Evolutionary conservation across 2,329 filamentous ascomycete genomes (phyloP).

Genomic region (Fusarium sp.): DNA sequence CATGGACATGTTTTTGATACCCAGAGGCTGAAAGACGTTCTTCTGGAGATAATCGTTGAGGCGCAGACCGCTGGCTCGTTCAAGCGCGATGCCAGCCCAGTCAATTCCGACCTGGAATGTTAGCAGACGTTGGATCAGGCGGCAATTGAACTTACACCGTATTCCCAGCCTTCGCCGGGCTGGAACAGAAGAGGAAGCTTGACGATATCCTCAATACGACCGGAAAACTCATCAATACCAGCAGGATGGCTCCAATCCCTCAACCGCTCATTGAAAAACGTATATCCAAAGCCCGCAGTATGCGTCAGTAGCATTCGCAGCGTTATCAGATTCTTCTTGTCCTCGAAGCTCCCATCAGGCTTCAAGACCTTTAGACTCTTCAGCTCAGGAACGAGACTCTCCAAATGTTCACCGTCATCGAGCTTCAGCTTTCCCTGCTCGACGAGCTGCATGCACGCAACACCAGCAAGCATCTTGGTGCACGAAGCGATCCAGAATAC

Average conservation of each 20-base stretch:
- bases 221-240: conserved; percentile 68
- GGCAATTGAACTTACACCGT: conserved; percentile 56
- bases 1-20: conserved; percentile 63
- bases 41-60: conserved; percentile 62
- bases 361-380: conserved; percentile 57
- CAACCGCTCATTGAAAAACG: conserved; percentile 62
- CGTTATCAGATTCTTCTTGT: conserved; percentile 62
- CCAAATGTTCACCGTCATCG: conserved; percentile 59
- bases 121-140: background rate
- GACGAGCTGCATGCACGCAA: conserved; percentile 68
- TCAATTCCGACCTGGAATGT: conserved; percentile 59
- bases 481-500: conserved; percentile 70
- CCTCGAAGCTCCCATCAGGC: conserved; percentile 50
- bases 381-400: conserved; percentile 61
- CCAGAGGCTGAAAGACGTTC: conserved; percentile 60
- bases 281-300: conserved; percentile 67
- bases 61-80: conserved; percentile 55
- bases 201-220: conserved; percentile 61
- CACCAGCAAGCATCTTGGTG: conserved; percentile 64
- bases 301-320: conserved; percentile 68
- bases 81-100: conserved; percentile 63
- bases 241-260: conserved; percentile 59
- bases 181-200: conserved; percentile 67
- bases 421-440: conserved; percentile 60
- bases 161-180: conserved; percentile 70